Conservation (phyloP, 192 early-diverging fungal species). For the Entophlyctis luteolus region DNA sequence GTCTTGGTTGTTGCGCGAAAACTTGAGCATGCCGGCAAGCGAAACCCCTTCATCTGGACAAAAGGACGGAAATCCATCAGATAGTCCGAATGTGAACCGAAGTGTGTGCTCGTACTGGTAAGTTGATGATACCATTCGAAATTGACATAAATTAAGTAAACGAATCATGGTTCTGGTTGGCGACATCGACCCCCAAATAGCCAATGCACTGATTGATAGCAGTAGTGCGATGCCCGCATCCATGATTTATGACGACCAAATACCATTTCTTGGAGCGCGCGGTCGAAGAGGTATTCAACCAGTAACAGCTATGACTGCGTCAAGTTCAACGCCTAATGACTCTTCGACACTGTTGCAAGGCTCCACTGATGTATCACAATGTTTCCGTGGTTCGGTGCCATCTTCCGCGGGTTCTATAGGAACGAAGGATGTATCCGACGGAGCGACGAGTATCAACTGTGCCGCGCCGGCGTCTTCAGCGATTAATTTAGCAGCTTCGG, state of each 20-base stretch:
- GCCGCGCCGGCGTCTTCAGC: background rate
- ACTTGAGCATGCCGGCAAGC: too few species aligned
- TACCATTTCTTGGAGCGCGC: constrained; percentile 31
- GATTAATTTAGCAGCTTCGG: background rate
- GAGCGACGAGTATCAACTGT: too few species aligned
- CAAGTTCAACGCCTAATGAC: too few species aligned
- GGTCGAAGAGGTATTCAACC: constrained; percentile 29
- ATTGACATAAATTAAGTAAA: too few species aligned
- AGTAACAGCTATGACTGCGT: too few species aligned
- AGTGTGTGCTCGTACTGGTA: constrained; percentile 31
- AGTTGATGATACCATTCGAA: too few species aligned
- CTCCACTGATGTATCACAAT: too few species aligned
- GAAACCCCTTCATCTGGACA: background rate
- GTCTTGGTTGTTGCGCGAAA: background rate
- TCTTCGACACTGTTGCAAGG: too few species aligned
- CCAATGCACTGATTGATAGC: background rate
- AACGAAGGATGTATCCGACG: too few species aligned
- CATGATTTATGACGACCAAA: constrained; percentile 8
- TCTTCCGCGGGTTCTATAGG: too few species aligned
- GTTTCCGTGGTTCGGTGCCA: too few species aligned
- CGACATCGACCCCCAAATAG: constrained; percentile 3
- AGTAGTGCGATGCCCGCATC: background rate
- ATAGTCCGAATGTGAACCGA: background rate
- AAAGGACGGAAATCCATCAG: background rate
- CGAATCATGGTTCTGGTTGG: constrained; percentile 24